These are phyloP conservation scores for Bonia amplexicaulis DNA, from an alignment of 176 grass and related monocot genomes.

Conservation along the genomic window DNA sequence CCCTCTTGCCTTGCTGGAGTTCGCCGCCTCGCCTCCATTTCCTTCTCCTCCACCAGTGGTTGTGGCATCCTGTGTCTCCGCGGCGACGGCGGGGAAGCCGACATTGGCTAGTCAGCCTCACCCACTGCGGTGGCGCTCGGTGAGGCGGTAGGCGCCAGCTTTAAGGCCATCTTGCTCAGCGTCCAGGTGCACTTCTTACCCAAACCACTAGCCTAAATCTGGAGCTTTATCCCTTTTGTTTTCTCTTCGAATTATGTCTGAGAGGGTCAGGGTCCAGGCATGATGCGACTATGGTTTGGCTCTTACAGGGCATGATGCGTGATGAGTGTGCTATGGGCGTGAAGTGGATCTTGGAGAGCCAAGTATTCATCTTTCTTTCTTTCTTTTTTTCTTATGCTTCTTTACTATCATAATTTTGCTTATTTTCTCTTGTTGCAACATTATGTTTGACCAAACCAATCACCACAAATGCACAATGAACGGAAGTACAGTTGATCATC, in stretches of 20 bases:
- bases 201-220: not conserved
- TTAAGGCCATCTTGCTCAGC: slow-evolving; percentile 60
- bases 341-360: too few relatives aligned
- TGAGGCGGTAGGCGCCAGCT: slow-evolving; percentile 9
- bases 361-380: not conserved
- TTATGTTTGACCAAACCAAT: not conserved
- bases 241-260: not conserved
- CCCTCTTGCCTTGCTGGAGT: not conserved
- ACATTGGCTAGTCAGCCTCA: slow-evolving; percentile 18
- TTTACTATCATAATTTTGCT: not conserved
- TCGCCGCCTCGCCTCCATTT: slow-evolving; percentile 17
- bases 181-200: slow-evolving; percentile 46
- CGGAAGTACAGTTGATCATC: not conserved
- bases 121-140: slow-evolving; percentile 1
- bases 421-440: not conserved
- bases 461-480: not conserved
- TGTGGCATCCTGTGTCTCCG: slow-evolving; percentile 21
- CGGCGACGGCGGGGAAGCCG: slow-evolving; percentile 14
- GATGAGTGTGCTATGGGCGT: slow-evolving; percentile 72
- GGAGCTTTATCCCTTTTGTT: not conserved
- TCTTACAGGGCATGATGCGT: slow-evolving; percentile 72
- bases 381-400: not conserved
- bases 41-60: slow-evolving; percentile 24
- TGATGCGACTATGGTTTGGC: not conserved
- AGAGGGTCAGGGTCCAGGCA: not conserved